Evolutionary conservation across 2,329 filamentous ascomycete species (phyloP).

Genomic region (Aspergillus pseudotamarii): DNA sequence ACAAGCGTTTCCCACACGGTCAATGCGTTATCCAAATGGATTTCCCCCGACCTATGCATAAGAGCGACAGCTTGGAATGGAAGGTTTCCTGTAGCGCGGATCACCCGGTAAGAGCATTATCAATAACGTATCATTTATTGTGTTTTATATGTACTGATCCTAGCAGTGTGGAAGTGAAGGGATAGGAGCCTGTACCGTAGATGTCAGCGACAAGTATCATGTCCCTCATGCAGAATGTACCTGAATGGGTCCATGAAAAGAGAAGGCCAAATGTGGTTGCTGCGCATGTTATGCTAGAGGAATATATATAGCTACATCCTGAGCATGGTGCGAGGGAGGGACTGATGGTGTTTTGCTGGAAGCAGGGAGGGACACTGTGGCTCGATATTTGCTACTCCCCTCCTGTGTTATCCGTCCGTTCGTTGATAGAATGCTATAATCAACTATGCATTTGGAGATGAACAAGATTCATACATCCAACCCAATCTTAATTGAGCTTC

Average conservation of each 20-base stretch:
- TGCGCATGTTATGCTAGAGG: neutral
- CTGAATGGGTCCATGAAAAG: neutral
- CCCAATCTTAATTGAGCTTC: neutral
- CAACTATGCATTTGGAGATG: neutral
- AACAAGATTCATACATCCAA: neutral
- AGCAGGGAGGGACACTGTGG: neutral
- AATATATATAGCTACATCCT: neutral
- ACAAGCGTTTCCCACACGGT: no score
- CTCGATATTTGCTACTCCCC: neutral
- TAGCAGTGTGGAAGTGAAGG: no score
- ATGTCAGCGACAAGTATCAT: no score
- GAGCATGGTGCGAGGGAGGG: neutral
- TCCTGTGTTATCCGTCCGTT: neutral
- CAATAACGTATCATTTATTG: no score
- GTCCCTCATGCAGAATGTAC: no score
- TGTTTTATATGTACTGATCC: no score
- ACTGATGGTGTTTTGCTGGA: neutral
- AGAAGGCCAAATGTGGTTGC: neutral
- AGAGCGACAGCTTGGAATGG: no score
- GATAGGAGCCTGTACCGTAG: no score
- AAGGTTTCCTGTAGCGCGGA: no score
- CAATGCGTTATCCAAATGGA: no score
- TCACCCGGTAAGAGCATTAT: no score
- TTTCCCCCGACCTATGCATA: no score
- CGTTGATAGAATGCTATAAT: neutral